Conservation (phyloP, 2,329 filamentous ascomycete species). For the Parastagonospora avenae region DNA sequence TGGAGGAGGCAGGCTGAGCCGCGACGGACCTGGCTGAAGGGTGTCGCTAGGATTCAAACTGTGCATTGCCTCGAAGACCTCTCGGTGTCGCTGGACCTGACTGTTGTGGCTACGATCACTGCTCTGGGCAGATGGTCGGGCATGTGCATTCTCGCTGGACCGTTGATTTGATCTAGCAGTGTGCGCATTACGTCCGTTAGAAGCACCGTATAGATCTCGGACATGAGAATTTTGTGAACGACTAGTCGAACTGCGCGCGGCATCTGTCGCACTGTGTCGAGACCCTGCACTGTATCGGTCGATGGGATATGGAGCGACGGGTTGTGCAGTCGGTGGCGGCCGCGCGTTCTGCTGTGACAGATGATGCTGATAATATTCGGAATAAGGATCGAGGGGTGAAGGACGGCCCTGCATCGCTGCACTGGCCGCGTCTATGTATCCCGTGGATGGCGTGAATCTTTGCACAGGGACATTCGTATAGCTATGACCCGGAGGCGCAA, state of each 20-base stretch:
- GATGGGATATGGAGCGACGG: background rate
- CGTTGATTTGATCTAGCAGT: slow-evolving; percentile 14
- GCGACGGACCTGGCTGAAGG: slow-evolving; percentile 1
- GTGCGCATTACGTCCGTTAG: slow-evolving; percentile 4
- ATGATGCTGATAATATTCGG: slow-evolving; percentile 19
- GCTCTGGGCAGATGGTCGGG: slow-evolving; percentile 1
- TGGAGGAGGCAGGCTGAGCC: slow-evolving; percentile 16
- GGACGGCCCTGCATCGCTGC: slow-evolving; percentile 24
- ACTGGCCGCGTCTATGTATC: slow-evolving; percentile 19
- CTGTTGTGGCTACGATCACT: slow-evolving; percentile 2
- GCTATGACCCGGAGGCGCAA: too few relatives aligned
- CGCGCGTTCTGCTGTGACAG: slow-evolving; percentile 6
- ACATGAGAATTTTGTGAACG: background rate
- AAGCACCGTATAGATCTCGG: background rate
- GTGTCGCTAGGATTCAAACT: background rate
- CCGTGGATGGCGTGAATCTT: background rate
- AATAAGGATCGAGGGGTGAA: slow-evolving; percentile 34
- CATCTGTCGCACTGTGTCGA: background rate
- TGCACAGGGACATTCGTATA: background rate
- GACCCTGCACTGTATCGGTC: background rate
- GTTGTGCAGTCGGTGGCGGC: background rate
- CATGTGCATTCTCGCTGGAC: slow-evolving; percentile 31
- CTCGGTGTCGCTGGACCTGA: slow-evolving; percentile 21
- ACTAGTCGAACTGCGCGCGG: background rate
- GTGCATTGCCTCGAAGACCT: slow-evolving; percentile 20